These are phyloP conservation scores for Epichloe baconii DNA, from an alignment of 2,329 filamentous ascomycete genomes.

Conservation along the genomic window DNA sequence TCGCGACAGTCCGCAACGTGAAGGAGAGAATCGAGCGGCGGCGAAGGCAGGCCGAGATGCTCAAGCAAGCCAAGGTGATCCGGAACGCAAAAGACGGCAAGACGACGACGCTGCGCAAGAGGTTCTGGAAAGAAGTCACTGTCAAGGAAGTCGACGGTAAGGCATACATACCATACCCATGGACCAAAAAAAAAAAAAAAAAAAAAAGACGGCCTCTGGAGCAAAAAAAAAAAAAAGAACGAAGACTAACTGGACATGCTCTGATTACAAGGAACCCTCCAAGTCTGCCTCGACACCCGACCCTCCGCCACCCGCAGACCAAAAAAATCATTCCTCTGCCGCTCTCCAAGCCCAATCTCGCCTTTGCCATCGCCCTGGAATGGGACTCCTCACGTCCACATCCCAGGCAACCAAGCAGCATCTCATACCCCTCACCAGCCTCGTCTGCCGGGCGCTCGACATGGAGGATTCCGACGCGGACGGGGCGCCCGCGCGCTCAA, in stretches of 20 bases:
- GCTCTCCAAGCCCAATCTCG: constrained; percentile 63
- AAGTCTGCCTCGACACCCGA: constrained; percentile 63
- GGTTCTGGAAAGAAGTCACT: constrained; percentile 81
- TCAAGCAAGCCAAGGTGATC: constrained; percentile 37
- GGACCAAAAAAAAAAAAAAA: not conserved
- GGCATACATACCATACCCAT: constrained; percentile 3
- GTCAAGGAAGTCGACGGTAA: constrained; percentile 55
- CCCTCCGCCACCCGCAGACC: constrained; percentile 66
- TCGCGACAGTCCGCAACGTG: constrained; percentile 27
- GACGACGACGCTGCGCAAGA: constrained; percentile 43
- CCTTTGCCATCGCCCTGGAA: constrained; percentile 75
- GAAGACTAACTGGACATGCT: not conserved
- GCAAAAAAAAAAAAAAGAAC: not conserved
- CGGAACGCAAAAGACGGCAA: constrained; percentile 23
- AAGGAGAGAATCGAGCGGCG: constrained; percentile 36
- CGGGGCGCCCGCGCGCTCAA: constrained; percentile 24
- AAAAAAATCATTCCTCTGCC: constrained; percentile 65
- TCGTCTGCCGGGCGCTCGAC: constrained; percentile 72
- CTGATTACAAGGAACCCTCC: constrained; percentile 28
- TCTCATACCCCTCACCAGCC: constrained; percentile 78
- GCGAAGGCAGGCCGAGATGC: constrained; percentile 39
- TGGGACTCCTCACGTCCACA: constrained; percentile 79
- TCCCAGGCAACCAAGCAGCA: constrained; percentile 78
- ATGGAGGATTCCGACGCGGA: constrained; percentile 53
- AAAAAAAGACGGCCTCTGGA: not conserved